phyloP scores from a whole-genome alignment of 192 early-diverging fungal species.

The Dissophora globulifera region DNA sequence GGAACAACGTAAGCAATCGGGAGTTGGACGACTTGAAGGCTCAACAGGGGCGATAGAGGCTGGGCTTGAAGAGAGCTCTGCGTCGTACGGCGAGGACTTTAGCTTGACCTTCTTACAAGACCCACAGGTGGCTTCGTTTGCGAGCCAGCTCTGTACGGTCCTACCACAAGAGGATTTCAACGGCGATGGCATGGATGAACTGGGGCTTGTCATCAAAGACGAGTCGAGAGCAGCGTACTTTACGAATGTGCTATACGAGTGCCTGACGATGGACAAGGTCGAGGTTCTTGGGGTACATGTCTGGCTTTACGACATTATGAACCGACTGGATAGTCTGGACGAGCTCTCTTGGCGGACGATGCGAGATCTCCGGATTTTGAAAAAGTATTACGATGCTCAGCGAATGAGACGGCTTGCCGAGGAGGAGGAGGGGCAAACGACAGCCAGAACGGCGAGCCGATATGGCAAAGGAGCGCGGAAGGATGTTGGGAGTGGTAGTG shows the following conservation, averaged over 20 bases:
- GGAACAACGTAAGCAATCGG: background rate
- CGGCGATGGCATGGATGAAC: background rate
- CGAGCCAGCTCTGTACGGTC: slow-evolving; percentile 42
- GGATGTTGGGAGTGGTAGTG: background rate
- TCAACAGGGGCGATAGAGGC: too few relatives aligned
- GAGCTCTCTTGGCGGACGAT: slow-evolving; percentile 25
- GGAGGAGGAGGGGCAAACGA: background rate
- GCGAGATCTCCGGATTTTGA: slow-evolving; percentile 36
- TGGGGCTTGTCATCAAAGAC: slow-evolving; percentile 36
- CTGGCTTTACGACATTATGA: slow-evolving; percentile 51
- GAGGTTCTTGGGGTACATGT: slow-evolving; percentile 60
- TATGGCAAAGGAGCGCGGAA: background rate
- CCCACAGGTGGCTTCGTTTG: slow-evolving; percentile 54
- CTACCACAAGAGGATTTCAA: too few relatives aligned
- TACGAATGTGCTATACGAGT: slow-evolving; percentile 61
- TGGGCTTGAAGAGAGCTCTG: slow-evolving; percentile 13
- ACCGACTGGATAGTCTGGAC: slow-evolving; percentile 19
- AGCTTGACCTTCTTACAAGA: slow-evolving; percentile 40
- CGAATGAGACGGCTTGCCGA: slow-evolving; percentile 7
- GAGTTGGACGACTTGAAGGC: background rate
- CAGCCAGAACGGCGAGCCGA: background rate
- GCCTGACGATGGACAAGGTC: slow-evolving; percentile 60
- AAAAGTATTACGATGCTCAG: slow-evolving; percentile 33
- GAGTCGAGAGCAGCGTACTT: slow-evolving; percentile 49
- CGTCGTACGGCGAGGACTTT: slow-evolving; percentile 33